Base-by-base conservation (phyloP, 2,329 filamentous ascomycete species). In the Microsporum audouinii region DNA sequence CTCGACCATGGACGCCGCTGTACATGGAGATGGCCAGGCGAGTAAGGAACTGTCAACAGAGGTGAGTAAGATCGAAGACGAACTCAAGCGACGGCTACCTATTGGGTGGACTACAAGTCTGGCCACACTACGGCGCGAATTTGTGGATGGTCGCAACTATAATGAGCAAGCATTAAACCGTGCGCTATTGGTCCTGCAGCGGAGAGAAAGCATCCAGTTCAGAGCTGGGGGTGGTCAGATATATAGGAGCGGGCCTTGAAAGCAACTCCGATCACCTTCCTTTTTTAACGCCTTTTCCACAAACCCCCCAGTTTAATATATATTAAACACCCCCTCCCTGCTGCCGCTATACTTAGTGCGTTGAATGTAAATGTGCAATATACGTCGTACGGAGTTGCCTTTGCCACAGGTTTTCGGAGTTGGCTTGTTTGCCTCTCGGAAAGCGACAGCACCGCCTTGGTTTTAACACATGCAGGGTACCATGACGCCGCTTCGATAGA, bases 1-100 rank as follows among this genome's bases (percentile, higher is more conserved):
- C 66, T 91, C 87, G 2, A 99, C 94, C 61, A 97, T 99, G 94
- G 92, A 99, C 70, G 94, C 94, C 5, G 91, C 97, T 61, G 92
- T 89, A 63, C 90, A 95, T 69, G 92, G 91, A 63, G 87, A 88
- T 66, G 88, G 87, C 65, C 84, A 88, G 67, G 89, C 89, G 41
- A 91, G 86, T 70, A 87, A 89, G 64, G 92, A 97, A 75, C 79
- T 97, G 61, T 92, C 95, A 75, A 90, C 96, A 58, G 94, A 97
- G 73, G 88, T 89, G 4, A 81, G 82, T 66, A 90, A 89, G 68
- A 84, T 97, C 3, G 94, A 97, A 75, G 85, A 90, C 14, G 94
- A 97, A 77, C 79, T 99, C 58, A 87, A 89, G 75, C 83, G 90
- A 61, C 82, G 92, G 31, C 78, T 99, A 68, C 91, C 94, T 0